phyloP scores from a whole-genome alignment of 2,329 filamentous ascomycete genomes.

The Arthrobotrys sinensis region DNA sequence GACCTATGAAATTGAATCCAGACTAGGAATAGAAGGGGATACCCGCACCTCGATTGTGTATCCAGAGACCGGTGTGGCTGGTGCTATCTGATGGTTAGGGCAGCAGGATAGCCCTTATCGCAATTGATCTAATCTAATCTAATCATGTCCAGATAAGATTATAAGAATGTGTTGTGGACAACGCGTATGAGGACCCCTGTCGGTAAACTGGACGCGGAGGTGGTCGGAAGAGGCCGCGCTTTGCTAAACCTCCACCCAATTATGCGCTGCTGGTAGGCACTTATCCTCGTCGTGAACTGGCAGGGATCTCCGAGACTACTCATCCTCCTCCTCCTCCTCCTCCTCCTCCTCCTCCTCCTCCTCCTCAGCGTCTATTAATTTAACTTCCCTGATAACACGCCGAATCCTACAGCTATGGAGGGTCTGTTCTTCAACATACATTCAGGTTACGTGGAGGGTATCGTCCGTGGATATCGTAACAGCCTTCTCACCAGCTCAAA shows the following conservation, averaged over 20 bases:
- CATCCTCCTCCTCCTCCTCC: too few relatives aligned
- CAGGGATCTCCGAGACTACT: too few relatives aligned
- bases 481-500: conserved; percentile 88
- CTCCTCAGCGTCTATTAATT: not conserved
- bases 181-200: not conserved
- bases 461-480: conserved; percentile 97
- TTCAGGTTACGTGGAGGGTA: conserved; percentile 96
- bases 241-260: not conserved
- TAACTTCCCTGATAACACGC: not conserved
- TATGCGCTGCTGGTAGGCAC: not conserved
- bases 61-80: conserved; percentile 9
- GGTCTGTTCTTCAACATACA: conserved; percentile 95
- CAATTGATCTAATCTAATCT: conserved; percentile 14
- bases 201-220: conserved; percentile 1
- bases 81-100: conserved; percentile 25
- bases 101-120: conserved; percentile 48
- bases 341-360: too few relatives aligned
- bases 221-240: conserved; percentile 1
- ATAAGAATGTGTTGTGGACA: not conserved
- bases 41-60: not conserved
- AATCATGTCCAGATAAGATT: conserved; percentile 4
- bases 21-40: too few relatives aligned
- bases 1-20: not conserved
- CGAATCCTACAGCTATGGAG: conserved; percentile 76
- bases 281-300: too few relatives aligned